Conservation (phyloP, 805 yeast genomes). For the Saccharomyces kudriavzevii region DNA sequence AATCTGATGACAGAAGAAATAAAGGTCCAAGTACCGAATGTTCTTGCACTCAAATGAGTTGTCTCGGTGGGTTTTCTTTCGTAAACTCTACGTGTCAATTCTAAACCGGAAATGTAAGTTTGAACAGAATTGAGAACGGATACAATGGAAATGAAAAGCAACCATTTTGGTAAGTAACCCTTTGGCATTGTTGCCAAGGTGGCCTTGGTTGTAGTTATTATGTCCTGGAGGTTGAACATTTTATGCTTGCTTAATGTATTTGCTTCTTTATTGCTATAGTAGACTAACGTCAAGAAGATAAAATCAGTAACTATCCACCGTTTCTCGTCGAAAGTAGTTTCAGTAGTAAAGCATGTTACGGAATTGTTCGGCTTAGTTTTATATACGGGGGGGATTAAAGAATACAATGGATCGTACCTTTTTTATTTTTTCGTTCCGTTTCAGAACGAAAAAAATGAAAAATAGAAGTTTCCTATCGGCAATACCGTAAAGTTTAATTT, state of each 20-base stretch:
- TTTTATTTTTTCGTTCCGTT: not conserved
- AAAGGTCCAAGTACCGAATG: conserved; percentile 97
- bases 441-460: not conserved
- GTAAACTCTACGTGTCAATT: conserved; percentile 74
- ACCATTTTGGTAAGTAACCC: conserved; percentile 70
- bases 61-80: conserved; percentile 54
- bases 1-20: conserved; percentile 76
- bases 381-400: not conserved
- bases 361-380: conserved; percentile 1
- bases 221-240: conserved; percentile 29
- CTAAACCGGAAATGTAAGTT: conserved; percentile 67
- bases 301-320: not conserved
- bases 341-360: not conserved
- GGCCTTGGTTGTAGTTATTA: conserved; percentile 27
- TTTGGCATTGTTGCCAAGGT: conserved; percentile 30
- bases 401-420: not conserved
- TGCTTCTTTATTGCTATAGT: not conserved
- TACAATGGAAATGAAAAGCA: conserved; percentile 75
- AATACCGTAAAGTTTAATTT: not conserved
- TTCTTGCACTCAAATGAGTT: conserved; percentile 73
- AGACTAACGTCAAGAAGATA: not conserved
- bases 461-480: not conserved
- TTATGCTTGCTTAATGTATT: not conserved
- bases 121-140: conserved; percentile 86
- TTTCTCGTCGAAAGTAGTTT: not conserved